A percentile compares a stretch with the other conserved stretches of the same genome.
These are phyloP conservation scores for Alternaria triticina DNA, from an alignment of 2,329 filamentous ascomycete species.

Conservation along the genomic window DNA sequence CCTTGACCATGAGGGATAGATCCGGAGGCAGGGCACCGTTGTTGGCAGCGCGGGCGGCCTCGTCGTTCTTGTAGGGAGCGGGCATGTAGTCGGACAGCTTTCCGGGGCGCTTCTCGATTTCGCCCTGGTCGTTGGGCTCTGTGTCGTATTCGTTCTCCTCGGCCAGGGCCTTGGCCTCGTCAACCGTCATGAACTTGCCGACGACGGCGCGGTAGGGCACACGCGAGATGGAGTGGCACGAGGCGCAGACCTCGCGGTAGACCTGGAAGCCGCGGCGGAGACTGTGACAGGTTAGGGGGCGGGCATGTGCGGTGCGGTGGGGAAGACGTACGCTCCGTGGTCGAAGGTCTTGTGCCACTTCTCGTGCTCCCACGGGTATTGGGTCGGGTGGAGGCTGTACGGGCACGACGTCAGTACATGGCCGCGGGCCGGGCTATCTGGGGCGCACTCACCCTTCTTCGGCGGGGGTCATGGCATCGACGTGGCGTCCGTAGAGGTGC, in stretches of 20 bases:
- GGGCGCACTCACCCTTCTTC: conserved; percentile 90
- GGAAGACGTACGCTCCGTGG: conserved; percentile 81
- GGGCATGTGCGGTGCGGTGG: neutral
- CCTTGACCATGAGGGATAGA: conserved; percentile 97
- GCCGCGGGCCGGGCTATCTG: conserved; percentile 31
- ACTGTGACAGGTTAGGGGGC: conserved; percentile 54
- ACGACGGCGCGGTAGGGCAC: conserved; percentile 93
- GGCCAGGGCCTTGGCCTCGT: conserved; percentile 95
- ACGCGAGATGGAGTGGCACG: conserved; percentile 95
- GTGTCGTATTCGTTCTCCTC: conserved; percentile 99
- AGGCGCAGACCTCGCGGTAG: conserved; percentile 97
- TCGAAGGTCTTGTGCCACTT: conserved; percentile 96
- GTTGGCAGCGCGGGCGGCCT: conserved; percentile 97
- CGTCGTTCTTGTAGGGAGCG: conserved; percentile 96
- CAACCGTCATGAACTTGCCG: conserved; percentile 89
- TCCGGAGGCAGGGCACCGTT: conserved; percentile 97
- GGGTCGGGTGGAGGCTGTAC: conserved; percentile 82
- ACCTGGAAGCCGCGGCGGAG: conserved; percentile 99
- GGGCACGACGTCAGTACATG: conserved; percentile 34
- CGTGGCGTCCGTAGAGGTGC: conserved; percentile 88
- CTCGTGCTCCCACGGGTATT: conserved; percentile 95
- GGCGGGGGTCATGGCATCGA: conserved; percentile 86
- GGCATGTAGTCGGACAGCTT: conserved; percentile 99
- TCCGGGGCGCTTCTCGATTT: conserved; percentile 97
- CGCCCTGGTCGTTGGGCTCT: conserved; percentile 96